Percentiles rank a stretch among this genome's conserved stretches.
These are phyloP conservation scores for Microcyclospora pomicola DNA, from an alignment of 2,329 filamentous ascomycete species.

Conservation along the genomic window DNA sequence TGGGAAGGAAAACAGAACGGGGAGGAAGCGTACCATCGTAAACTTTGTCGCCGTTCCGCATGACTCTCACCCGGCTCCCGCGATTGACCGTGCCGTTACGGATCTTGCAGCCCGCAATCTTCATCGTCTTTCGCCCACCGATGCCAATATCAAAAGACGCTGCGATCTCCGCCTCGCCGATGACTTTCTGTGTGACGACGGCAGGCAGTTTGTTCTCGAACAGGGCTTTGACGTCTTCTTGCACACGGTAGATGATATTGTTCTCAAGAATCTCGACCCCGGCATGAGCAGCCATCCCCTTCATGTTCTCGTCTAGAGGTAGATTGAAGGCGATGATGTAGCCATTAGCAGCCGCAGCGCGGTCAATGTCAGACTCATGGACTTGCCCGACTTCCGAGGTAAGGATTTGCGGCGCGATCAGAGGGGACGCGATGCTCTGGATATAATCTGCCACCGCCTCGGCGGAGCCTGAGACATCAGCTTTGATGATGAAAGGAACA, in stretches of 20 bases:
- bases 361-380: conserved; percentile 76
- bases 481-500: conserved; percentile 78
- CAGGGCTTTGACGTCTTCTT: conserved; percentile 55
- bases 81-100: conserved; percentile 62
- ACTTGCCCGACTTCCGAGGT: conserved; percentile 65
- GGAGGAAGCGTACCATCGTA: conserved; percentile 60
- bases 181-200: conserved; percentile 52
- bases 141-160: conserved; percentile 75
- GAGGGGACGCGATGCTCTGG: conserved; percentile 65
- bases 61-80: conserved; percentile 53
- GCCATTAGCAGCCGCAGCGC: conserved; percentile 63
- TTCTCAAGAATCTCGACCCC: conserved; percentile 71
- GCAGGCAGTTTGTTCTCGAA: conserved; percentile 59
- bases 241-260: conserved; percentile 70
- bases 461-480: conserved; percentile 83
- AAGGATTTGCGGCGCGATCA: conserved; percentile 65
- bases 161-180: conserved; percentile 76
- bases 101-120: conserved; percentile 78
- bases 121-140: conserved; percentile 53
- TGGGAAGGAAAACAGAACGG: neutral
- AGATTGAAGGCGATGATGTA: conserved; percentile 81
- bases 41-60: conserved; percentile 53
- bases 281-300: conserved; percentile 52
- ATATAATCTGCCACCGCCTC: conserved; percentile 77
- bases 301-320: conserved; percentile 48